phyloP scores from a whole-genome alignment of 2,329 filamentous ascomycete species.

The Colletotrichum caudatum region DNA sequence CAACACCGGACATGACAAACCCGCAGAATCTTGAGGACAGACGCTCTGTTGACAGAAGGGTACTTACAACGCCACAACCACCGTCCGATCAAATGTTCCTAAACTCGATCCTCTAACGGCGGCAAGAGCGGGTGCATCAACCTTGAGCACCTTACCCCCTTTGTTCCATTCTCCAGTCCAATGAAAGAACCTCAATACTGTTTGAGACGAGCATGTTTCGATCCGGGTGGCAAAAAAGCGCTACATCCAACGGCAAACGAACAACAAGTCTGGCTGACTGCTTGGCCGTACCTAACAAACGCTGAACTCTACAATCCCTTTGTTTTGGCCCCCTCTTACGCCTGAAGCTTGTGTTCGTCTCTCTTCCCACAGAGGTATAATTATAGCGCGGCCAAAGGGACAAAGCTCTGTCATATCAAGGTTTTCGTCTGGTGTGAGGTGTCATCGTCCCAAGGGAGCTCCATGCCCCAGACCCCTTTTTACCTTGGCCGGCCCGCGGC shows the following conservation, averaged over 20 bases:
- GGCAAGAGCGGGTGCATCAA: constrained; percentile 2
- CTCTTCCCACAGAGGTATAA: not conserved
- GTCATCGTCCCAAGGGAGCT: not conserved
- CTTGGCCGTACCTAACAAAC: not conserved
- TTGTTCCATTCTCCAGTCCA: constrained; percentile 17
- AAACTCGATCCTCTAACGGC: not conserved
- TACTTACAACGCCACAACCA: constrained; percentile 8
- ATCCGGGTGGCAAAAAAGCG: not conserved
- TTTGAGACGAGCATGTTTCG: not conserved
- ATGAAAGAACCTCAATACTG: not conserved
- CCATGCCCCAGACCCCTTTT: too few species aligned
- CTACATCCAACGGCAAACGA: not conserved
- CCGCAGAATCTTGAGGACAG: not conserved
- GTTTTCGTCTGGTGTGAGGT: not conserved
- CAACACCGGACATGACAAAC: not conserved
- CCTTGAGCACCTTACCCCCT: not conserved
- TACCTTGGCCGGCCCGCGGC: not conserved
- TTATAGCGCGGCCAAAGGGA: not conserved
- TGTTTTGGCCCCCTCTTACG: not conserved
- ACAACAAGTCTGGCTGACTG: not conserved
- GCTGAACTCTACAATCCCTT: not conserved
- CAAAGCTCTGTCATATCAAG: not conserved
- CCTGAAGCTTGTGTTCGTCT: not conserved
- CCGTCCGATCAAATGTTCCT: not conserved
- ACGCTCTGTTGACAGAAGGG: constrained; percentile 1